phyloP scores from a whole-genome alignment of 1,284 basidiomycete species.

The Coniferiporia weirii region DNA sequence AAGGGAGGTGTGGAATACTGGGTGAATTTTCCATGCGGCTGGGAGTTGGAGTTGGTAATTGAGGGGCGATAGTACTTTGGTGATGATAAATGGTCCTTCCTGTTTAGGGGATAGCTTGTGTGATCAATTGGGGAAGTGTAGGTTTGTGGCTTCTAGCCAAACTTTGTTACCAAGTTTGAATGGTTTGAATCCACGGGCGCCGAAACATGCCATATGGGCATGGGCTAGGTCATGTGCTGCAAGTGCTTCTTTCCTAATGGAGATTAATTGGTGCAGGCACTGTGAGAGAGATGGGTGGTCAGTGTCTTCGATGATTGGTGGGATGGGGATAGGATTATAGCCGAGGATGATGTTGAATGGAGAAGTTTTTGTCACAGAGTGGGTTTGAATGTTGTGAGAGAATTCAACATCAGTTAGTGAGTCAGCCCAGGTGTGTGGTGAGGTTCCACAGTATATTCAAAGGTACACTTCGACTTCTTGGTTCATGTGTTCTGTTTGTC shows the following conservation, averaged over 20 bases:
- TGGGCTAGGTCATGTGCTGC: not conserved
- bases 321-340: not conserved
- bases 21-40: not conserved
- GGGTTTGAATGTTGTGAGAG: not conserved
- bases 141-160: not conserved
- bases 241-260: not conserved
- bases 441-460: slow-evolving; percentile 18
- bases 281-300: not conserved
- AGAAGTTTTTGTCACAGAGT: not conserved
- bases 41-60: not conserved
- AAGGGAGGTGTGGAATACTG: not conserved
- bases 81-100: not conserved
- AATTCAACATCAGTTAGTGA: slow-evolving; percentile 24
- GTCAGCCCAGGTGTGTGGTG: slow-evolving; percentile 29
- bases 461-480: slow-evolving; percentile 24
- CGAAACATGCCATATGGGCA: not conserved
- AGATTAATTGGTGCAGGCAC: not conserved
- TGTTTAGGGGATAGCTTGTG: not conserved
- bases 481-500: slow-evolving; percentile 27
- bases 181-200: not conserved
- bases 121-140: not conserved
- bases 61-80: not conserved
- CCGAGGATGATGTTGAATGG: not conserved
- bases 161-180: not conserved
- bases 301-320: not conserved